Base-by-base conservation (phyloP, 2,329 filamentous ascomycete genomes). In the Sclerotiophoma versabilis region DNA sequence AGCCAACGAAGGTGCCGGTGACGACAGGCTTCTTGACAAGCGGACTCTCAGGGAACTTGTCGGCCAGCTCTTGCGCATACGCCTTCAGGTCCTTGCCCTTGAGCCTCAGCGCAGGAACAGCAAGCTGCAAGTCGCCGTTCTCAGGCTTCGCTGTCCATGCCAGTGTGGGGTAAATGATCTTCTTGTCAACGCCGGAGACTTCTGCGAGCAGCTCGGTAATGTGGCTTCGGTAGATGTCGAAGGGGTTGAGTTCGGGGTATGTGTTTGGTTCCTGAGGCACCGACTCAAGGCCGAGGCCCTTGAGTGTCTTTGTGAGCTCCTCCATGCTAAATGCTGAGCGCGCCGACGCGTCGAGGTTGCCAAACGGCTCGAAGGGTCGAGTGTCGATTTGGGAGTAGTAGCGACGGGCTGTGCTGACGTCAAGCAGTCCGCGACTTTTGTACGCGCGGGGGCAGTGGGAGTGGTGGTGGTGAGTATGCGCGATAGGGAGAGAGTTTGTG, bases 111-210 rank as follows among this genome's bases (percentile, higher is more conserved):
- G 91, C 89, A 14, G 92, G 90, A 8, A 91, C 86, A 8, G 91
- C 87, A 39, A 96, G 77, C 47, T 90, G 84, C 64, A 96, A 78
- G 76, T 96, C 92, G 41, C 92, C 92, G 79, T 93, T 92, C 62
- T 95, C 91, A 19, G 92, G 81, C 30, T 87, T 85, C 58, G 85
- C 81, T 5, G 91, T 93, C 90, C 90, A 93, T 78, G 89, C 84
- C 34, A 96, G 79, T 30, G 86, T 86, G 22, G 86, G 85, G 77
- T 90, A 92, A 71, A 96, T 87, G 65, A 92, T 85, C 48, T 82
- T 79, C 27, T 82, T 74, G 53, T 91, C 88, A 23, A 91, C 88
- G 19, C 88, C 89, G 2, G 88, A 90, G 56, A 92, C 83, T 17
- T 84, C 79, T 27, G 84, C 79, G 33, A 96, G 78, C 42, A 90